Evolutionary conservation across 805 yeast genomes (phyloP), one percentile per base, ranked within the genome.

Genomic region (Candida sithepensis): DNA sequence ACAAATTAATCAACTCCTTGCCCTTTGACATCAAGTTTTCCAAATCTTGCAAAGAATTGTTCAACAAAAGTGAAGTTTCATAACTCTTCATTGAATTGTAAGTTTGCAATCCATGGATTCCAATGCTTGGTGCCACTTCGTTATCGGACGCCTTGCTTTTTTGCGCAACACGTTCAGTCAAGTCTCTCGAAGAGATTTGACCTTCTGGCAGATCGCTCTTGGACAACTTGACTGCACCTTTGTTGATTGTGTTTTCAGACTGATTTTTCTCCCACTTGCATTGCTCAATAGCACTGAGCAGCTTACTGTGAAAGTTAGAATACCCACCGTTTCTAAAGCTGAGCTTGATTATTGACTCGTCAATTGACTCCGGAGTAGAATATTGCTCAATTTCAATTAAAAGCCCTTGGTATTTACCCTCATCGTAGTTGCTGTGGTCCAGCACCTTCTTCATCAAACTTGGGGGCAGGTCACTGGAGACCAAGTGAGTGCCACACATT

Each of bases 301-400:
- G 63, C 44, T 78, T 73, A 20, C 72, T 74, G 49, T 73, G 77
- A 54, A 85, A 81, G 10, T 65, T 56, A 38, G 69, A 63, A 18
- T 82, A 83, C 7, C 95, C 95, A 4, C 85, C 85, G 36, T 74
- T 75, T 49, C 91, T 77, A 64, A 91, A 91, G 56, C 96, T 85
- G 26, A 89, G 46, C 61, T 87, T 88, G 12, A 85, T 72, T 44
- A 75, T 39, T 2, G 13, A 36, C 2, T 32, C 9, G 34, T 75
- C 75, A 1, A 60, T 42, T 1, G 55, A 65, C 20, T 48, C 53
- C 3, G 30, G 30, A 12, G 20, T 32, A 13, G 51, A 41, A 20
- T 33, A 49, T 4, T 28, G 46, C 39, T 56, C 61, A 3, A 46
- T 28, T 22, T 40, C 42, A 5, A 58, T 34, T 18, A 51, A 46